Evolutionary conservation across 768 basidiomycete species (phyloP), one percentile per base, ranked within the genome.

Genomic region (Panaeolus papilionaceus): DNA sequence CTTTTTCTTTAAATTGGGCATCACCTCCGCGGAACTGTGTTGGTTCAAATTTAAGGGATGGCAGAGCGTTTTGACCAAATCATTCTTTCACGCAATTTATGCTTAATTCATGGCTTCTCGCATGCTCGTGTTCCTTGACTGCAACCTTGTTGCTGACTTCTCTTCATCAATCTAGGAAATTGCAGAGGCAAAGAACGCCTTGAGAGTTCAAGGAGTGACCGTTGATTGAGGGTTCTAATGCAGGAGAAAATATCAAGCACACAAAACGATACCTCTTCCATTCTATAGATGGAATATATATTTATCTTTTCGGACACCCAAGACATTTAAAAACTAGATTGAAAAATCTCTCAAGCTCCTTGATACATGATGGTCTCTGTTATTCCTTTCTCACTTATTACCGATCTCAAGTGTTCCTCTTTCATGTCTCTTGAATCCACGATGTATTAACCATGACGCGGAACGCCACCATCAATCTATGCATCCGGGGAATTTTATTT

Each of bases 161-260:
- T 20, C 44, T 62, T 33, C 58, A 73, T 67, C 39, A 44, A 61
- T 66, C n/a, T 73, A 90, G 89, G 90, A 92, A 80, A 89, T 92
- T 38, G 73, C 78, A 44, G 75, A 79, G 70, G 82, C 83, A 26
- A 85, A 83, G 70, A 79, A 87, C 69, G 89, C 89, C 68, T 74
- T 92, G 66, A 82, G 89, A 73, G 75, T 80, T 65, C 83, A 81
- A 68, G 89, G 88, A 9, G 88, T 92, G 38, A 83, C 81, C 28
- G 88, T 91, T 64, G 90, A 91, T 68, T 79, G 72, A 74, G 67
- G 44, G 40, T 33, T 63, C 42, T 61, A 26, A 42, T 44, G 14
- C 39, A 23, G 23, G 63, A 67, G 38, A 67, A 62, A 66, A 54
- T 40, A 65, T 67, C 47, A 66, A 64, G 12, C 54, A 58, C 54